These are phyloP conservation scores for Daldinia vernicosa DNA, from an alignment of 495 filamentous ascomycete species.

Conservation along the genomic window DNA sequence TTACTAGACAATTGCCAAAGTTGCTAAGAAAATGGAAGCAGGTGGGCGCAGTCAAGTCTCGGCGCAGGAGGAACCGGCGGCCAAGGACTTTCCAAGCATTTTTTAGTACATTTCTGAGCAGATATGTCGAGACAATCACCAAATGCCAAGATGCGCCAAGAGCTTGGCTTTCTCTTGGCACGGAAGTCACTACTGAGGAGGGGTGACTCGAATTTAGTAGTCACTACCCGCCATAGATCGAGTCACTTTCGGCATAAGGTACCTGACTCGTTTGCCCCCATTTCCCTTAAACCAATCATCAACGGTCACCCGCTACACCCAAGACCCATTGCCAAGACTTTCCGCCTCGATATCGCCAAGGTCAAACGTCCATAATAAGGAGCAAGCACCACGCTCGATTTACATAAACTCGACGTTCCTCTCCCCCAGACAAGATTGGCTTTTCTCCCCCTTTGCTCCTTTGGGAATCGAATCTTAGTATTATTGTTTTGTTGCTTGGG, in stretches of 20 bases:
- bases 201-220: slow-evolving; percentile 36
- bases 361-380: slow-evolving; percentile 56
- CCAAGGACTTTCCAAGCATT: slow-evolving; percentile 35
- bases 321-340: slow-evolving; percentile 55
- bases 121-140: slow-evolving; percentile 47
- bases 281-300: slow-evolving; percentile 40
- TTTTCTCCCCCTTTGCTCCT: slow-evolving; percentile 34
- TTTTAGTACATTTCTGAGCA: slow-evolving; percentile 37
- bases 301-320: slow-evolving; percentile 33
- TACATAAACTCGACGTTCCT: slow-evolving; percentile 50
- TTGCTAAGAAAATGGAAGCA: slow-evolving; percentile 23
- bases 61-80: slow-evolving; percentile 46
- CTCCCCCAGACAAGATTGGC: slow-evolving; percentile 33
- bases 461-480: slow-evolving; percentile 32
- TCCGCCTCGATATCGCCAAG: slow-evolving; percentile 58
- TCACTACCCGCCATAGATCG: neutral
- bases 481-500: slow-evolving; percentile 6
- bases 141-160: slow-evolving; percentile 55
- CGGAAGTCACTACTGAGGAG: slow-evolving; percentile 43
- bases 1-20: neutral
- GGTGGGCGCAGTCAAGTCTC: slow-evolving; percentile 47
- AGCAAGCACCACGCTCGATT: slow-evolving; percentile 54
- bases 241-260: slow-evolving; percentile 38
- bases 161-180: slow-evolving; percentile 43
- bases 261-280: slow-evolving; percentile 40